Conservation (phyloP, 805 yeast genomes). For the Kuraishia piskuri region DNA sequence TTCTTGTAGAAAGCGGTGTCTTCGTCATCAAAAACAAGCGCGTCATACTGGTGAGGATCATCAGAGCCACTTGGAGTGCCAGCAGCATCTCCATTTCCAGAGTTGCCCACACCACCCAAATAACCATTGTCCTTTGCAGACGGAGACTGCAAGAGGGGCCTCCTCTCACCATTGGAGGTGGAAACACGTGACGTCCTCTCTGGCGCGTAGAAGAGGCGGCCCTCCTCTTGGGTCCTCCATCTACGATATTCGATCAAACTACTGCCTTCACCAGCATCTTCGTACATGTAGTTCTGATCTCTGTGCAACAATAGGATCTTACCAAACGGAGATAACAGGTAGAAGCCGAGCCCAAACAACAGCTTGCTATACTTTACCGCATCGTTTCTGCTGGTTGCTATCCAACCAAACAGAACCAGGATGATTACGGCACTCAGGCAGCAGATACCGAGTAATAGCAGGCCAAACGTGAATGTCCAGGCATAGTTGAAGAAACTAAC, state of each 20-base stretch:
- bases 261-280: slow-evolving; percentile 86
- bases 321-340: slow-evolving; percentile 82
- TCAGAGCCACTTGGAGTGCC: not conserved
- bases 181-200: slow-evolving; percentile 15
- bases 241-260: slow-evolving; percentile 74
- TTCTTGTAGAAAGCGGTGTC: slow-evolving; percentile 18
- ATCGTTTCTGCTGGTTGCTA: slow-evolving; percentile 32
- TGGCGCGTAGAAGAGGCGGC: slow-evolving; percentile 75
- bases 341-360: slow-evolving; percentile 55
- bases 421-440: slow-evolving; percentile 38
- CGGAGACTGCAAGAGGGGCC: not conserved
- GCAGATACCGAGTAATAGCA: slow-evolving; percentile 47
- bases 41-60: not conserved
- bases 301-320: slow-evolving; percentile 70
- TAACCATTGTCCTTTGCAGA: not conserved
- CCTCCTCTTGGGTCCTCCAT: slow-evolving; percentile 81
- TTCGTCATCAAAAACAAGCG: slow-evolving; percentile 14
- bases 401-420: slow-evolving; percentile 31
- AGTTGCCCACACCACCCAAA: not conserved
- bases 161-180: not conserved
- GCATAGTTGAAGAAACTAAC: slow-evolving; percentile 60
- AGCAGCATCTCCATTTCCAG: not conserved
- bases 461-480: slow-evolving; percentile 73
- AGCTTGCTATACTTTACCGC: slow-evolving; percentile 56
- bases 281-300: slow-evolving; percentile 74